phyloP scores from a whole-genome alignment of 1,284 basidiomycete species.

The Stygiomarasmius scandens region DNA sequence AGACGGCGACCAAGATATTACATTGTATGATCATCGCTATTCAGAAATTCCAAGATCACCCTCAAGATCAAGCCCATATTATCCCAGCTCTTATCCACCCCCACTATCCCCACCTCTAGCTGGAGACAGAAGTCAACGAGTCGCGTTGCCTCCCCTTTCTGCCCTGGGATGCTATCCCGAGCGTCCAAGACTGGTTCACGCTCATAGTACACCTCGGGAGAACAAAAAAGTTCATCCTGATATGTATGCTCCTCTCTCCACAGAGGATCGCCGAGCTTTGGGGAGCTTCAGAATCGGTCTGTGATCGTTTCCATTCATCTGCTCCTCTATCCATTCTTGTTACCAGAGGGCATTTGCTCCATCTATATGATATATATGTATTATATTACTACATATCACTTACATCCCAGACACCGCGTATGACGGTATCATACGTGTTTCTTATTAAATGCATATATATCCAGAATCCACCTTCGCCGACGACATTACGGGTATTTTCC shows the following conservation, averaged over 20 bases:
- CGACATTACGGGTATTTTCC: not conserved
- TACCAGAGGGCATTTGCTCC: no score
- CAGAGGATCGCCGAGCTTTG: constrained; percentile 60
- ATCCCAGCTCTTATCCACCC: constrained; percentile 33
- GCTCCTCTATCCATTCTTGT: no score
- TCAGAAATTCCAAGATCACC: constrained; percentile 20
- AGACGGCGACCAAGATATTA: not conserved
- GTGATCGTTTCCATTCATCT: constrained; percentile 33
- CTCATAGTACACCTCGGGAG: constrained; percentile 24
- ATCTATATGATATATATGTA: no score
- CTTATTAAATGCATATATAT: not conserved
- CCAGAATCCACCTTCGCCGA: not conserved
- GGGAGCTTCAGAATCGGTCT: constrained; percentile 58
- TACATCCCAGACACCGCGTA: no score
- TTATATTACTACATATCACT: no score
- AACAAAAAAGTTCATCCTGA: constrained; percentile 24
- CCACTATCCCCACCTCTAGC: constrained; percentile 27
- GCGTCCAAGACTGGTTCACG: constrained; percentile 26
- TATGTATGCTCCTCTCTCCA: constrained; percentile 52
- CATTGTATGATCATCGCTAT: constrained; percentile 37
- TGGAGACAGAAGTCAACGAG: constrained; percentile 26
- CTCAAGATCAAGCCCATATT: constrained; percentile 29
- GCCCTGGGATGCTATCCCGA: constrained; percentile 32
- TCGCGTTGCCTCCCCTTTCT: constrained; percentile 43
- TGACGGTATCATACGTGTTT: not conserved